Evolutionary conservation across 495 filamentous ascomycete species (phyloP).

Genomic region (Lasiosphaeria hispida): DNA sequence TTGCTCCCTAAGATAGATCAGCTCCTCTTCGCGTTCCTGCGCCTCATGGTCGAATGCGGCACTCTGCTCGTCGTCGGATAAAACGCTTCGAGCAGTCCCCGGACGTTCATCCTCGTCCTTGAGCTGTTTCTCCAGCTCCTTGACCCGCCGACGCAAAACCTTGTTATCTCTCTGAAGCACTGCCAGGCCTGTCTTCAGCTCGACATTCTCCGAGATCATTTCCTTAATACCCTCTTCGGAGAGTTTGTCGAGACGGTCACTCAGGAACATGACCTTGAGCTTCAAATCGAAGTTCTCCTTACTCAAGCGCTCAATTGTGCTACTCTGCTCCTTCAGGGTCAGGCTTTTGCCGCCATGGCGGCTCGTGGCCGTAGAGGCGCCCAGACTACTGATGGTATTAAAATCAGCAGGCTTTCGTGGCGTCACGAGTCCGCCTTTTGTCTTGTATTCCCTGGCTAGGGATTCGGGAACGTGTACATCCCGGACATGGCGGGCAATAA

Average conservation of each 20-base stretch:
- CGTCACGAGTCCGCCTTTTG: slow-evolving; percentile 52
- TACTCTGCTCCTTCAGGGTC: slow-evolving; percentile 95
- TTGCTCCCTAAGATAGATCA: slow-evolving; percentile 76
- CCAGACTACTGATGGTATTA: slow-evolving; percentile 34
- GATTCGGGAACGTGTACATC: slow-evolving; percentile 89
- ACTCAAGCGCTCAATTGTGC: slow-evolving; percentile 88
- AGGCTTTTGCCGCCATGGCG: slow-evolving; percentile 72
- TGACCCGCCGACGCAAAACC: slow-evolving; percentile 68
- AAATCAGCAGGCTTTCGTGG: slow-evolving; percentile 55
- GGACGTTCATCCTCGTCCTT: slow-evolving; percentile 68
- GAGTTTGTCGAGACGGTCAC: slow-evolving; percentile 85
- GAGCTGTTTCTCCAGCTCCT: slow-evolving; percentile 80
- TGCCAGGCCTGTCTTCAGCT: slow-evolving; percentile 84
- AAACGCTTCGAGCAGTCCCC: slow-evolving; percentile 49
- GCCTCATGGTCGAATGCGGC: slow-evolving; percentile 54
- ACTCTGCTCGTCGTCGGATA: slow-evolving; percentile 50
- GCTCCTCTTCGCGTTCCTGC: slow-evolving; percentile 78
- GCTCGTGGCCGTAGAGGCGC: slow-evolving; percentile 48
- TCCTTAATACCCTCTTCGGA: slow-evolving; percentile 96
- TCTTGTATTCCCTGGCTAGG: slow-evolving; percentile 77
- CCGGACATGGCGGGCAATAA: slow-evolving; percentile 80
- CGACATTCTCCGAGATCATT: slow-evolving; percentile 95
- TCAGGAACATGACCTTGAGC: slow-evolving; percentile 94
- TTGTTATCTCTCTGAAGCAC: slow-evolving; percentile 88
- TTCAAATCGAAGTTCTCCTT: slow-evolving; percentile 98